Evolutionary conservation across 768 basidiomycete genomes (phyloP), one percentile per base, ranked within the genome.

Genomic region (Boletellus sp.): DNA sequence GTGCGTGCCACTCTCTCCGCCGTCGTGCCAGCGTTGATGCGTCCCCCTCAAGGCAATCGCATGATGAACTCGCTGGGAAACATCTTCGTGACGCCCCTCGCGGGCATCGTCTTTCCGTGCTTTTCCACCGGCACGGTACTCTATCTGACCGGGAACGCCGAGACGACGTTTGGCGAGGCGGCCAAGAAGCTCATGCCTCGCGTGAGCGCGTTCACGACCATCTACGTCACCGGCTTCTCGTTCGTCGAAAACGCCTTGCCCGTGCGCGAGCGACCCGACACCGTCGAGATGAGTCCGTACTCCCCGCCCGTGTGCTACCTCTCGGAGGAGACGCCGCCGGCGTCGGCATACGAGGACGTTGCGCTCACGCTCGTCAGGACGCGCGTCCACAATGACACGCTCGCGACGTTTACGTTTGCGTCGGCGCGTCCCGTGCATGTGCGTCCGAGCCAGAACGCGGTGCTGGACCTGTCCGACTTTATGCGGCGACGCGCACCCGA

Each of bases 41-140:
- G 38, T 17, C 26, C 38, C 36, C 13, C 17, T 38, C 2, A 38
- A 82, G 82, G 83, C 1, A 85, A 85, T 57, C 74, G 81, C 3
- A 66, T 82, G 45, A 75, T 85, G 76, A 82, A 78, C 17, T 81
- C 82, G 15, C 64, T 85, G 12, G 83, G 83, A 2, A 83, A 85
- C 51, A 77, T 84, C 26, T 77, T 80, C 52, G 71, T 73, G 19
- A 81, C 78, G 0, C 78, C 79, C 4, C 59, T 79, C 2, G 83
- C 83, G 4, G 77, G 76, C 1, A 68, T 84, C 13, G 78, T 79
- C n/a, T 77, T 85, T 50, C 62, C 79, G 7, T 74, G 72, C 17
- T 85, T 80, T 57, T 64, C 66, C 11, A 74, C 71, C 0, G 83
- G 84, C 3, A 68, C 78, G 63, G 17, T 37, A 4, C 36, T 37